phyloP scores from a whole-genome alignment of 2,329 filamentous ascomycete species.

The Pestalotiopsis fici region DNA sequence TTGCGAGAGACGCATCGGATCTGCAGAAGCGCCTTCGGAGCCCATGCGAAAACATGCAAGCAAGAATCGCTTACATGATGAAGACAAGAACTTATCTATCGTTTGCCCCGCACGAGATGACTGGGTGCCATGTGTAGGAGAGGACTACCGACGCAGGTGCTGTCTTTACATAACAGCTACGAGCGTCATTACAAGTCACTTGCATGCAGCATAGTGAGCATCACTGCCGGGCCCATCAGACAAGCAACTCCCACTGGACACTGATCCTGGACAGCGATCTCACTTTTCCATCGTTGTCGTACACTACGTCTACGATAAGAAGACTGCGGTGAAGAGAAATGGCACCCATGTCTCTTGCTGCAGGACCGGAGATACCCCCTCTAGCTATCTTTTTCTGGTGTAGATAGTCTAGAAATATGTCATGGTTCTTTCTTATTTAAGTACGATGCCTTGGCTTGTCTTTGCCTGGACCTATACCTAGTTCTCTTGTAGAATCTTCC shows the following conservation, averaged over 20 bases:
- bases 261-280: neutral
- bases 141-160: neutral
- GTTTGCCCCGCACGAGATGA: neutral
- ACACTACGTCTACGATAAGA: constrained; percentile 5
- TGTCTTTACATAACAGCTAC: constrained; percentile 8
- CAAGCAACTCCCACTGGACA: neutral
- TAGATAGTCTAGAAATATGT: neutral
- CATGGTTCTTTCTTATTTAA: neutral
- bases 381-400: neutral
- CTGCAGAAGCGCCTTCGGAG: constrained; percentile 5
- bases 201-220: neutral
- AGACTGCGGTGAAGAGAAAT: neutral
- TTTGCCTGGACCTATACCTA: no score
- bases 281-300: neutral
- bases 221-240: neutral
- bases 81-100: constrained; percentile 7
- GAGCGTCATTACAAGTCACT: constrained; percentile 1
- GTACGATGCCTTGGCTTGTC: neutral
- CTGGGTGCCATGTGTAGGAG: constrained; percentile 1
- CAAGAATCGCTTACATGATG: neutral
- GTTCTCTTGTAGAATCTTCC: neutral
- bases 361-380: neutral
- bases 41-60: neutral
- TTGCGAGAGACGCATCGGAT: neutral
- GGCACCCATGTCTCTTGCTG: neutral